A percentile compares a stretch with the other conserved stretches of the same genome.
phyloP scores from a whole-genome alignment of 2,329 filamentous ascomycete species.

The Sclerotinia subarctica region DNA sequence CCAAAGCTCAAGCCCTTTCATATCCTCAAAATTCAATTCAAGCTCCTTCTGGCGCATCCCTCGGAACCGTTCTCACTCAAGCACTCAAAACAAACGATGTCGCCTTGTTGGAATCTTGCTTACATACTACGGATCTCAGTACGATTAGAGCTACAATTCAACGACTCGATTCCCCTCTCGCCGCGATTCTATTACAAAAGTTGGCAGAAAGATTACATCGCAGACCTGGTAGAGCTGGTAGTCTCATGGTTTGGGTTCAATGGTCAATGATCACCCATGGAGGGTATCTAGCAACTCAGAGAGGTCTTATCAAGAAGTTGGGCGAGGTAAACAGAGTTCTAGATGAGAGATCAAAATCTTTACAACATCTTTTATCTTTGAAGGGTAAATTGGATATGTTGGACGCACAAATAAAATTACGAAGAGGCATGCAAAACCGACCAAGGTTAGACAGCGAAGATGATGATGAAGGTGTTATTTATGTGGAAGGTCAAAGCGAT shows the following conservation, averaged over 20 bases:
- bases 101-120: slow-evolving; percentile 85
- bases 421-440: slow-evolving; percentile 62
- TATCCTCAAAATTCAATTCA: slow-evolving; percentile 33
- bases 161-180: slow-evolving; percentile 80
- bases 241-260: slow-evolving; percentile 91
- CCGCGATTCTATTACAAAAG: slow-evolving; percentile 73
- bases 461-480: slow-evolving; percentile 62
- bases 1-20: slow-evolving; percentile 25
- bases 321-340: slow-evolving; percentile 80
- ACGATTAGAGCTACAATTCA: slow-evolving; percentile 88
- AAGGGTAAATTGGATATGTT: slow-evolving; percentile 97
- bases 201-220: slow-evolving; percentile 84
- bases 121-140: slow-evolving; percentile 71
- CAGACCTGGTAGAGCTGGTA: slow-evolving; percentile 83
- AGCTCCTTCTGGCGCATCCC: slow-evolving; percentile 68
- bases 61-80: slow-evolving; percentile 90
- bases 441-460: slow-evolving; percentile 44
- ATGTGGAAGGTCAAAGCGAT: slow-evolving; percentile 71
- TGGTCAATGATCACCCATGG: slow-evolving; percentile 92
- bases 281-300: slow-evolving; percentile 81
- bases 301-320: slow-evolving; percentile 76
- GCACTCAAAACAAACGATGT: slow-evolving; percentile 89
- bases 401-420: slow-evolving; percentile 80
- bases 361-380: slow-evolving; percentile 78
- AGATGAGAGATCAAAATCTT: slow-evolving; percentile 76